Evolutionary conservation across 2,329 filamentous ascomycete species (phyloP).

Genomic region (Colletotrichum shisoi): DNA sequence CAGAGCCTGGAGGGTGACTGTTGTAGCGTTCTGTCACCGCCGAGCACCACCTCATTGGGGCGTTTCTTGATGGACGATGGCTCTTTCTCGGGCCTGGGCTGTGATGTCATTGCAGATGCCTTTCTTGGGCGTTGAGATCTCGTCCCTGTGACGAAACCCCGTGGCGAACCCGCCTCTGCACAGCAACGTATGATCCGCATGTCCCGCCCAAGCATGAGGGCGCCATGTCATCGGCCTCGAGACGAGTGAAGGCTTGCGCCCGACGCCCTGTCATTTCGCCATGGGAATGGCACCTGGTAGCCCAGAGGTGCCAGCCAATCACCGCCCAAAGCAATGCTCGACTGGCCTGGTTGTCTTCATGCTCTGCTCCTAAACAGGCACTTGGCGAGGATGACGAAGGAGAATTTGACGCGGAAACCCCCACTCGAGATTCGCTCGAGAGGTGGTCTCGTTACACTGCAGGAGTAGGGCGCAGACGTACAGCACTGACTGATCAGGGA

Average conservation of each 20-base stretch:
- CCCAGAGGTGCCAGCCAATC: constrained; percentile 17
- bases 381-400: constrained; percentile 30
- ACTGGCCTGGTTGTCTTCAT: constrained; percentile 19
- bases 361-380: constrained; percentile 20
- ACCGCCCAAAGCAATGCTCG: background rate
- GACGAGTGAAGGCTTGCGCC: constrained; percentile 26
- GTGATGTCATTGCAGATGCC: constrained; percentile 26
- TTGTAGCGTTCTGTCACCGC: constrained; percentile 18
- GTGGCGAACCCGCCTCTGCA: constrained; percentile 17
- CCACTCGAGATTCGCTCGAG: constrained; percentile 20
- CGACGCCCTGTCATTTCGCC: constrained; percentile 15
- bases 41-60: background rate
- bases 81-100: constrained; percentile 9
- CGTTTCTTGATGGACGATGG: background rate
- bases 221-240: constrained; percentile 29
- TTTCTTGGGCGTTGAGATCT: background rate
- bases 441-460: constrained; percentile 28
- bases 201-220: constrained; percentile 20
- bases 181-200: constrained; percentile 20
- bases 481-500: constrained; percentile 17
- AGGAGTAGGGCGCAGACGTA: constrained; percentile 15
- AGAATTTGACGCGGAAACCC: constrained; percentile 24
- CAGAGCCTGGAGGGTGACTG: background rate
- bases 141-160: constrained; percentile 20
- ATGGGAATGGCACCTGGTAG: constrained; percentile 25